Evolutionary conservation across 2,329 filamentous ascomycete genomes (phyloP).

Genomic region (Trichoderma semiorbis): DNA sequence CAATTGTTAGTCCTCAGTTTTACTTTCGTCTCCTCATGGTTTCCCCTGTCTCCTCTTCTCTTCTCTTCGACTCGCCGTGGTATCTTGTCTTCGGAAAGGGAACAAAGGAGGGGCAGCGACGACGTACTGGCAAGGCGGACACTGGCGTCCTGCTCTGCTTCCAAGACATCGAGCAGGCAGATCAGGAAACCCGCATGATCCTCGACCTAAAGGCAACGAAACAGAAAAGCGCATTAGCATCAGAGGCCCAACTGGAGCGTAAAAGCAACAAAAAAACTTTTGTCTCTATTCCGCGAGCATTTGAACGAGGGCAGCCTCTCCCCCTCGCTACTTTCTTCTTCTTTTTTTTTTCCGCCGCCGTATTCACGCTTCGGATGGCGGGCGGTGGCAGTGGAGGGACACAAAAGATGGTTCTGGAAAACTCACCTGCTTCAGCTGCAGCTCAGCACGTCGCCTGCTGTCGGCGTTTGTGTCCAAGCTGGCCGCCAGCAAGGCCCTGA

Average conservation of each 20-base stretch:
- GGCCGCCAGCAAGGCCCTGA: slow-evolving; percentile 73
- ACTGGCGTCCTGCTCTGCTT: slow-evolving; percentile 79
- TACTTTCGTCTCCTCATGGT: neutral
- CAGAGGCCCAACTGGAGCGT: neutral
- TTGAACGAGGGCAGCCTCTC: neutral
- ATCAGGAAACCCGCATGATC: slow-evolving; percentile 85
- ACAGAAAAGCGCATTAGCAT: slow-evolving; percentile 22
- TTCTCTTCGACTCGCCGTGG: neutral
- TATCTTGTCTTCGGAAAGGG: neutral
- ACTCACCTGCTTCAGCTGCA: slow-evolving; percentile 76
- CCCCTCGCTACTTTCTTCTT: neutral
- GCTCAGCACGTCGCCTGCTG: slow-evolving; percentile 71
- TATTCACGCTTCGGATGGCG: slow-evolving; percentile 8
- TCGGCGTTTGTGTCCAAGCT: slow-evolving; percentile 74
- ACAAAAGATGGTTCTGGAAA: slow-evolving; percentile 6
- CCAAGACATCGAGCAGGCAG: slow-evolving; percentile 84
- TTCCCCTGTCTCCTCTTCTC: neutral
- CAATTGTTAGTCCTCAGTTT: slow-evolving; percentile 15
- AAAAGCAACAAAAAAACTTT: neutral
- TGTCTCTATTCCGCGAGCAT: neutral
- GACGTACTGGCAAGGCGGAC: slow-evolving; percentile 83
- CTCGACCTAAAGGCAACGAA: slow-evolving; percentile 65
- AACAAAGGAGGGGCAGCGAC: slow-evolving; percentile 19
- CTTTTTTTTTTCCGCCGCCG: neutral
- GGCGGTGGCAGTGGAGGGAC: slow-evolving; percentile 15